Evolutionary conservation across 2,329 filamentous ascomycete genomes (phyloP), one percentile per base, ranked within the genome.

Genomic region (Botryosphaeria dothidea): DNA sequence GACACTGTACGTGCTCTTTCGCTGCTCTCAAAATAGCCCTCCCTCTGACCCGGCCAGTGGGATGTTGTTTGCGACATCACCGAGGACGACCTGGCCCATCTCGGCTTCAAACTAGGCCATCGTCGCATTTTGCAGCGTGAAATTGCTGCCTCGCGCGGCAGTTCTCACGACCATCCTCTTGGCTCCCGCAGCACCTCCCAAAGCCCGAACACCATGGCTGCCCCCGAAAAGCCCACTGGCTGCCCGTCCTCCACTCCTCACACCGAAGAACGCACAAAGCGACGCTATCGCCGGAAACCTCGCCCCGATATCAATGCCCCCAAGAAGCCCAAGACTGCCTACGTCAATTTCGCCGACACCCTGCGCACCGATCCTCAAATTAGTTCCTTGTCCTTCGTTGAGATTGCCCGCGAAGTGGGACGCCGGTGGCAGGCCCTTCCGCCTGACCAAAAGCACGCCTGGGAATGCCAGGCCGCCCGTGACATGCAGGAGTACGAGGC

Each of bases 311-410:
- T 58, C 36, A 73, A 77, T 65, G 77, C 77, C 19, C 77, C 77
- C 13, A 77, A 77, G 67, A 77, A 78, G 60, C 77, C 77, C 31
- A 78, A 79, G 60, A 79, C 77, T 36, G 77, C 75, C 8, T 79
- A 79, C 66, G 77, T 79, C n/a, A 78, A 78, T 58, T 79, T 79
- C 69, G 75, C 77, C 52, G 77, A 79, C 58, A 68, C 77, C 49
- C 73, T 77, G 23, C 76, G 77, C 19, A 73, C 71, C 11, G 70
- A 78, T 41, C 76, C 75, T 19, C 70, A 70, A 23, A 70, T 79
- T 63, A 73, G 70, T 66, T 67, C 71, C 17, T 70, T 78, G 9
- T 75, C 75, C 15, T 79, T 79, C 66, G 74, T 78, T 4, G 71
- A 77, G 58, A 78, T 79, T 65, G 76, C 77, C 43, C 71, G 71